Base-by-base conservation (phyloP, 1,284 basidiomycete genomes). In the Tilletiopsis washingtonensis region DNA sequence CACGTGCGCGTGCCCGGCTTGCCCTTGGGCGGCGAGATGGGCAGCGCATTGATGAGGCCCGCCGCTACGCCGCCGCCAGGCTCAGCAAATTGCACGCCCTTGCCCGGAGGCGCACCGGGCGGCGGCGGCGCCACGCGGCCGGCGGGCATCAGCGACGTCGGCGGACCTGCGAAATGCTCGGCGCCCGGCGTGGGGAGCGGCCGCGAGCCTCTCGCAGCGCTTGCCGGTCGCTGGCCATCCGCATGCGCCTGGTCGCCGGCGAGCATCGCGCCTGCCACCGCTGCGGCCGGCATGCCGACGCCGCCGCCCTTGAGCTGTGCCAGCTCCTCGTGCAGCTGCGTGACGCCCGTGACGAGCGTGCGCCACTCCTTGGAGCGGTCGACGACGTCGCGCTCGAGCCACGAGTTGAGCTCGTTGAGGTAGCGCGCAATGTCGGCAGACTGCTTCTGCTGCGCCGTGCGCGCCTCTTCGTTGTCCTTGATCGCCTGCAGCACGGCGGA, bases 351-450 rank as follows among this genome's bases (percentile, higher is more conserved):
- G 3, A 62, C 56, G 1, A 68, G 55, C 5, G 56, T 59, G 2
- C 62, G 44, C 59, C 62, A 66, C 25, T 68, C 65, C 40, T 67
- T 66, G 4, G 57, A 54, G 3, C 66, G 54, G 48, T 69, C 62
- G 7, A 56, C 53, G 2, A 67, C 58, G 44, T 69, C 66, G 1
- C 52, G 42, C 41, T 69, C 66, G 7, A 69, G 47, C 66, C 66
- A 69, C 1, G 47, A 42, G 25, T 69, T 67, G 46, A 69, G 60
- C 51, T 69, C 64, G 54, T 64, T 65, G 40, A 69, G 53, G 36
- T 69, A 69, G 34, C 64, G 48, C 12, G 62, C 64, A 29, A 69
- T 65, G 40, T 69, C 64, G 24, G 55, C 55, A 32, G 67, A 64
- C 41, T 67, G 66, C 34, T 55, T 49, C 7, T 56, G 37, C 43